Evolutionary conservation across 768 basidiomycete genomes (phyloP), one percentile per base, ranked within the genome.

Genomic region (Hortiboletus campestris): DNA sequence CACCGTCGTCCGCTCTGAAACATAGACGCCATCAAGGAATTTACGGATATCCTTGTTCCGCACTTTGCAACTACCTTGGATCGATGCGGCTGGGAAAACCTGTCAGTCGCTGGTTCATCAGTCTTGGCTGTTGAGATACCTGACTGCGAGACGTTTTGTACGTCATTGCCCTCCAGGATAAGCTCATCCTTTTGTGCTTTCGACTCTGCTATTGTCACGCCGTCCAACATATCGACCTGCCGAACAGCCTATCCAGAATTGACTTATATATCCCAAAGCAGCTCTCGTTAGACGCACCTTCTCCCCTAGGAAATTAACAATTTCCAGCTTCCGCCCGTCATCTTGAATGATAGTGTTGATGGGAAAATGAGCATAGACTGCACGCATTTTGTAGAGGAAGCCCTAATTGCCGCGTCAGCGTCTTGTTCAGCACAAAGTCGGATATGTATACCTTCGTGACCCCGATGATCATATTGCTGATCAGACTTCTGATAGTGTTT

Each of bases 41-140:
- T 98, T 97, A 68, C 96, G 93, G 77, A 98, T 98, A 82, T 96
- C 96, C 82, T 99, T 99, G 88, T 98, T 97, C 75, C 93, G 89
- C 69, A 99, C 97, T 64, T 88, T 85, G 80, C 94, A 97, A 58
- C 89, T 81, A 64, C 95, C 95, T 73, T 98, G 97, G 72, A 99
- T 98, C 40, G 91, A 91, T 45, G 97, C 97, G 58, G 97, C 94
- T 88, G 58, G 49, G 29, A 55, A 25, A 31, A 45, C 44, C 57
- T 40, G 58, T 59, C 44, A 64, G 47, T 40, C n/a, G n/a, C 6
- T 41, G 19, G 40, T 17, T 31, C 41, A 38, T 43, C 22, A 17
- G 10, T 25, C 43, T 32, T 32, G 14, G 32, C 17, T 46, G 6
- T 29, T 19, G 20, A 68, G 74, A 52, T 62, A 91, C 90, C 93